Percentiles rank a stretch among this genome's conserved stretches.
Conservation (phyloP, 148 eudicot species). For the Persicaria maculosa region DNA sequence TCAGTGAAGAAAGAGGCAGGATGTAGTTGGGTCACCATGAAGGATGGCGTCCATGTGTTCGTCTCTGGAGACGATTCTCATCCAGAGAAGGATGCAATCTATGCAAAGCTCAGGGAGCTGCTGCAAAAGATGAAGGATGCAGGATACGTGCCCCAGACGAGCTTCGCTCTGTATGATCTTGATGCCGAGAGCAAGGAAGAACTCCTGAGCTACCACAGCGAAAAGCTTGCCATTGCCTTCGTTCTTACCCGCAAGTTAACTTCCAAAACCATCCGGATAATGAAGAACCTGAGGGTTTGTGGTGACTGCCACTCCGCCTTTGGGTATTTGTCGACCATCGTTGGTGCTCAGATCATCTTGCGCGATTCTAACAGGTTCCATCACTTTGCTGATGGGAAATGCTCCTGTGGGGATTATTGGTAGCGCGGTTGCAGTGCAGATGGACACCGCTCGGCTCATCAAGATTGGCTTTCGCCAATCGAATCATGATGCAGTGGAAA, state of each 20-base stretch:
- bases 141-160: conserved; percentile 56
- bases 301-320: conserved; percentile 69
- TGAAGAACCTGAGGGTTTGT: conserved; percentile 71
- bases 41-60: conserved; percentile 66
- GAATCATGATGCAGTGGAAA: no score
- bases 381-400: conserved; percentile 54
- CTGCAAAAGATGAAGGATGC: conserved; percentile 51
- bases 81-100: conserved; percentile 48
- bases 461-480: not conserved
- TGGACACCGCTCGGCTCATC: not conserved
- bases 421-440: conserved; percentile 13
- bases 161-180: conserved; percentile 56
- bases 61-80: conserved; percentile 72
- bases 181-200: conserved; percentile 72
- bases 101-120: conserved; percentile 44
- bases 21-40: conserved; percentile 79
- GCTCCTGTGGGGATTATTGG: conserved; percentile 82
- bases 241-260: conserved; percentile 51
- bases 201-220: conserved; percentile 69
- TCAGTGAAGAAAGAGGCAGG: conserved; percentile 67
- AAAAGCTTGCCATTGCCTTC: conserved; percentile 77
- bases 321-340: conserved; percentile 47
- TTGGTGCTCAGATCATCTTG: conserved; percentile 49
- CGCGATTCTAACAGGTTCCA: conserved; percentile 65
- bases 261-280: conserved; percentile 58